Base-by-base conservation (phyloP, 2,329 filamentous ascomycete species). In the Ascocoryne sarcoides region DNA sequence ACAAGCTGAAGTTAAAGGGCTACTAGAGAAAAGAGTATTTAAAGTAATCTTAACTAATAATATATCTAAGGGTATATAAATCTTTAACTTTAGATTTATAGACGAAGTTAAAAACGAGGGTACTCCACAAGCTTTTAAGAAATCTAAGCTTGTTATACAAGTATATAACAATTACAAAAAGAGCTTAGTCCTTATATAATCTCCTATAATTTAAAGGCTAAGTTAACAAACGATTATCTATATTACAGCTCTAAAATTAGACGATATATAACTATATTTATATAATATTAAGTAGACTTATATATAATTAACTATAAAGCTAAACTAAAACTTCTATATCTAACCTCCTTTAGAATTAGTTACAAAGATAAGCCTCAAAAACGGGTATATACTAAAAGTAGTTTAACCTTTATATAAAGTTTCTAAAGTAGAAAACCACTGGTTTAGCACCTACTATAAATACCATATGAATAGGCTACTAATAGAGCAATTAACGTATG, bases 121-220 rank as follows among this genome's bases (percentile, higher is more conserved):
- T 2, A 45, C 35, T 5, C 14, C n/a, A 2, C 45, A 42, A 23
- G 32, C 28, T 3, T 49, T 39, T 19, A 20, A 44, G 14, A 50
- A 50, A 17, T 50, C 23, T 33, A 35, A 40, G 21, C 37, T 48
- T n/a, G 37, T 46, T 15, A 35, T 47, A 12, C 18, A 47, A 34
- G 43, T 23, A 21, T 48, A 44, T 28, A 45, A 48, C 7, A 28
- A 50, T 28, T 5, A 8, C 2, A 30, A 34, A 3, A 51, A 49
- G 19, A 14, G n/a, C 1, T 3, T 23, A 3, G 28, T 49, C 4
- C 23, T 49, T 5, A 51, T 42, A 10, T 10, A 50, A 29, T 46
- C 35, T 10, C 43, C 26, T 4, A 46, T 31, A 3, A 48, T 50
- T 20, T 29, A 46, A 44, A 10, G 32, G 10, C 17, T 43, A 10